A percentile compares a stretch with the other conserved stretches of the same genome.
phyloP scores from a whole-genome alignment of 305 asterid species.

The Salvia sclarea region DNA sequence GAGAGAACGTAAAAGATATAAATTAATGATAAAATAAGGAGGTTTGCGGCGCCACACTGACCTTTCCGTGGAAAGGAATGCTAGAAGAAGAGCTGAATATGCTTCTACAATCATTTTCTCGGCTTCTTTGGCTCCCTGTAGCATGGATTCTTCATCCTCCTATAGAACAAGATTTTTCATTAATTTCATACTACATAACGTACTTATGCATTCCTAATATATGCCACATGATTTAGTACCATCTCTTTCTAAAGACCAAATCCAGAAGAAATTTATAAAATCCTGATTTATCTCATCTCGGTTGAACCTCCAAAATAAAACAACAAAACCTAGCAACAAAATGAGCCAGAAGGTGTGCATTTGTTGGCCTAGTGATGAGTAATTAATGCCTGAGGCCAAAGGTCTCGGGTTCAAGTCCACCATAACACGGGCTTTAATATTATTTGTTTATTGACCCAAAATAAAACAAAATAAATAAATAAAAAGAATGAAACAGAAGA shows the following conservation, averaged over 20 bases:
- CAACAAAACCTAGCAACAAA: too few relatives aligned
- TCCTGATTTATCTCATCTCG: not conserved
- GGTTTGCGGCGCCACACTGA: constrained; percentile 6
- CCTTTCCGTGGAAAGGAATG: constrained; percentile 86
- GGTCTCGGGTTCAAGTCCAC: too few relatives aligned
- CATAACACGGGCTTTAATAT: too few relatives aligned
- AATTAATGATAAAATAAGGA: constrained; percentile 11
- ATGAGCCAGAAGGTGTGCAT: too few relatives aligned
- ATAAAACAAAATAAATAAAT: too few relatives aligned
- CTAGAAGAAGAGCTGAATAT: constrained; percentile 95
- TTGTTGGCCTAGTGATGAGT: too few relatives aligned
- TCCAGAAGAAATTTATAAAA: not conserved
- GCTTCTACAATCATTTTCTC: constrained; percentile 98
- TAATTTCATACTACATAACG: not conserved
- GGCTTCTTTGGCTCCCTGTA: constrained; percentile 92
- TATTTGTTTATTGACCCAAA: too few relatives aligned
- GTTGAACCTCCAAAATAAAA: not conserved
- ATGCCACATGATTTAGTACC: not conserved
- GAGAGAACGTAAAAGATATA: constrained; percentile 11
- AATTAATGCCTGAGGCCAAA: too few relatives aligned
- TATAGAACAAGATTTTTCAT: constrained; percentile 7
- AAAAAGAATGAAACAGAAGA: not conserved
- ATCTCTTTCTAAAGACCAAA: not conserved
- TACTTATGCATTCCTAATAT: not conserved
- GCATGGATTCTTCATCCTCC: constrained; percentile 82